Conservation (phyloP, 768 basidiomycete species). For the Cystofilobasidium ferigula region DNA sequence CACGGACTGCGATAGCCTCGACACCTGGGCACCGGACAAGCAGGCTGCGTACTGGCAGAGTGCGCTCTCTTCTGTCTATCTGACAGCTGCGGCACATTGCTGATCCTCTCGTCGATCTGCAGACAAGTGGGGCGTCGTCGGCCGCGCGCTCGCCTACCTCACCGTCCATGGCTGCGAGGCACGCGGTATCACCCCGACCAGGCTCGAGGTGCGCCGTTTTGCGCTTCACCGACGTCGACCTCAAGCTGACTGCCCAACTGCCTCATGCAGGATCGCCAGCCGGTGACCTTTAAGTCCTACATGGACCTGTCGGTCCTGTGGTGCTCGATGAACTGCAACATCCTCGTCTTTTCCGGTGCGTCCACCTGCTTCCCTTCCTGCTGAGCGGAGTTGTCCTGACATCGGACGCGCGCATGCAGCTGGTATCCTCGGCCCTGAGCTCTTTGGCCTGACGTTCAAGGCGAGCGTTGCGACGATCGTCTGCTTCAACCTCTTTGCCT, state of each 20-base stretch:
- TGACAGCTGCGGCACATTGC: background rate
- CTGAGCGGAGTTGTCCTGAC: background rate
- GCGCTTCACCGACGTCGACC: background rate
- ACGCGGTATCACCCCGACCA: slow-evolving; percentile 21
- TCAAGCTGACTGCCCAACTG: background rate
- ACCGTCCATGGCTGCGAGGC: slow-evolving; percentile 21
- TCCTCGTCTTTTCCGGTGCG: slow-evolving; percentile 22
- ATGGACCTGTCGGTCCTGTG: slow-evolving; percentile 11
- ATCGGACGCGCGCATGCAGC: slow-evolving; percentile 29
- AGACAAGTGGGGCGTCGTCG: slow-evolving; percentile 23
- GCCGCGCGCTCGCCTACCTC: slow-evolving; percentile 8
- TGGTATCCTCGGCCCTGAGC: slow-evolving; percentile 56
- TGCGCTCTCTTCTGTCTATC: background rate
- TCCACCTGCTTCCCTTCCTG: background rate
- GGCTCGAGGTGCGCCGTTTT: slow-evolving; percentile 8
- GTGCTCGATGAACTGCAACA: slow-evolving; percentile 23
- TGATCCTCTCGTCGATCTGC: background rate
- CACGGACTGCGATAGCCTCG: background rate
- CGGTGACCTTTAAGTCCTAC: slow-evolving; percentile 11
- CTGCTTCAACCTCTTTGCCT: slow-evolving; percentile 57
- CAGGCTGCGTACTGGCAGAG: slow-evolving; percentile 12
- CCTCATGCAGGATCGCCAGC: slow-evolving; percentile 6
- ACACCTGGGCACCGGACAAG: slow-evolving; percentile 14
- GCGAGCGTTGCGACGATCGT: slow-evolving; percentile 53
- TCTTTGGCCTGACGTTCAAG: slow-evolving; percentile 52